Evolutionary conservation across 2,329 filamentous ascomycete species (phyloP), one percentile per base, ranked within the genome.

Genomic region (Paramyrothecium roridum): DNA sequence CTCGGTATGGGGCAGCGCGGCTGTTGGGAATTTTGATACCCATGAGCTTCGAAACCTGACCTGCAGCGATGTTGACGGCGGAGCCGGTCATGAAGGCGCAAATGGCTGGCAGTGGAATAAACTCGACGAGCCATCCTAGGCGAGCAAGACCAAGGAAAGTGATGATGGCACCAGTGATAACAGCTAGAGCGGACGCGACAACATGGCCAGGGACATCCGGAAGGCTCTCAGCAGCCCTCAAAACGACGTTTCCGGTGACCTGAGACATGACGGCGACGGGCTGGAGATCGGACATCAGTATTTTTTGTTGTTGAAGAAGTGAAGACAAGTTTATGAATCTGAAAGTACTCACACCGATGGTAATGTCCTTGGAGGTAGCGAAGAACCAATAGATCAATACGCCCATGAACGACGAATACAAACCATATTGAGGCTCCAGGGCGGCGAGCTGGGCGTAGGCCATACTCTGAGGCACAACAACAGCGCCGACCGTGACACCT

Each of bases 301-400:
- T 60, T 48, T 17, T 37, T n/a, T n/a, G n/a, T n/a, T n/a, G n/a
- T n/a, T n/a, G n/a, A n/a, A n/a, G n/a, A n/a, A n/a, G n/a, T n/a
- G n/a, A n/a, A n/a, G n/a, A n/a, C 50, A n/a, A 21, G 30, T 43
- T 46, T 30, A 16, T 13, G 33, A 3, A 19, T 34, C 22, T 11
- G 52, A 19, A 48, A 33, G 2, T 30, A 80, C 85, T 74, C 78
- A 89, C 86, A 43, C 91, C 91, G 60, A 96, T 95, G 19, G 91
- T 95, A 68, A 96, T 96, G 73, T 81, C 79, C 63, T 98, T 98
- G 22, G 93, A 97, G 0, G 93, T 98, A 43, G 93, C 93, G 67
- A 98, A 98, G 72, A 96, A 93, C 93, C 93, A 98, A 74, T 98
- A 98, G 63, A 96, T 80, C 59, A 96, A 73, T 20, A 97, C 93